Evolutionary conservation across 768 basidiomycete genomes (phyloP), one percentile per base, ranked within the genome.

Genomic region (Trichaptum fuscoviolaceum): DNA sequence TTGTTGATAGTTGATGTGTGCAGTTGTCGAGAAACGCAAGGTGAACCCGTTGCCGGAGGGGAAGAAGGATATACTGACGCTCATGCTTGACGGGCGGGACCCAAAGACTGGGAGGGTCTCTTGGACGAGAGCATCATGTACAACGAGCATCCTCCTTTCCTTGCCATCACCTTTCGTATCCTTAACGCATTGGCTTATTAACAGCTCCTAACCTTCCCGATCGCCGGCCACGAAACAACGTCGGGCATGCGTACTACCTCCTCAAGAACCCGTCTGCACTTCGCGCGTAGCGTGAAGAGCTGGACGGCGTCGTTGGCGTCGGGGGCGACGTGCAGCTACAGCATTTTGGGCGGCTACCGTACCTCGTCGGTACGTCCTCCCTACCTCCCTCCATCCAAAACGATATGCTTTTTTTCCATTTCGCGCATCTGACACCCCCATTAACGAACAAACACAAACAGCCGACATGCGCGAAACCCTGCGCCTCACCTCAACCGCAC

Each of bases 151-250:
- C n/a, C 57, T 1, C 12, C 58, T 65, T 26, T 20, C 9, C 18
- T 15, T 18, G 57, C 35, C n/a, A n/a, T 58, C 8, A 24, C 42
- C 23, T 61, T 36, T 63, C 17, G 25, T 26, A 1, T n/a, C 7
- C 26, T 7, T 63, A n/a, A n/a, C n/a, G n/a, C n/a, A n/a, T n/a
- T n/a, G n/a, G n/a, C n/a, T n/a, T n/a, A n/a, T n/a, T n/a, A n/a
- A n/a, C n/a, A 81, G 80, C 75, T 84, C 4, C 70, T 82, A 17
- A 84, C 83, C 0, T 84, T 84, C 77, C 72, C 84, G 20, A 80
- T 84, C 57, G 83, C 83, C 6, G 83, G 79, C 7, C 80, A 81
- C 66, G 79, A 79, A 66, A 79, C 78, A 5, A 76, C 75, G 7
- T 73, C 78, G 65, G 79, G 73, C 1, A 74, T 80, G 68, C 78